Evolutionary conservation across 345 rosid species (phyloP).

Genomic region (Noccaea bulbosa): DNA sequence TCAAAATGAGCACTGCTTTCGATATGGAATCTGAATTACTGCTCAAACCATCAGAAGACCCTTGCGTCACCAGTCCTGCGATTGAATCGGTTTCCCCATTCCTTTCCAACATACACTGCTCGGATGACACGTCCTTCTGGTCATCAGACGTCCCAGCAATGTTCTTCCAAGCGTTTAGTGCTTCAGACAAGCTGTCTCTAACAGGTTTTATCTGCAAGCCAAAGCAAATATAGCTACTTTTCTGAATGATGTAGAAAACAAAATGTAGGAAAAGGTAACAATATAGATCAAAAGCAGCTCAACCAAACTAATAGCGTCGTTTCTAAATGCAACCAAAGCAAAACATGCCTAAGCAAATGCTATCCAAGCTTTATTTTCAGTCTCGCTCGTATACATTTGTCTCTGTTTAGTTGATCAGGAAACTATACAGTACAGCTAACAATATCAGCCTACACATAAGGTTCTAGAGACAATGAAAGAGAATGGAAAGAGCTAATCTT

Average conservation of each 20-base stretch:
- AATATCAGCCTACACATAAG: not conserved
- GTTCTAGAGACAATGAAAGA: not conserved
- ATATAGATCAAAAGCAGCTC: conserved; percentile 14
- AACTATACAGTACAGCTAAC: not conserved
- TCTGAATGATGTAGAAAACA: not conserved
- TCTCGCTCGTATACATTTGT: too few species aligned
- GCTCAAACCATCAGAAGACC: conserved; percentile 56
- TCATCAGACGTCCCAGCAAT: conserved; percentile 63
- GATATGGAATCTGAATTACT: conserved; percentile 56
- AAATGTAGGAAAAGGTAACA: conserved; percentile 6
- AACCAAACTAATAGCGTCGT: not conserved
- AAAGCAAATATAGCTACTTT: conserved; percentile 25
- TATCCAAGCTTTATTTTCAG: not conserved
- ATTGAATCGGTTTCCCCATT: conserved; percentile 46
- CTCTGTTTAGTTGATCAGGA: not conserved
- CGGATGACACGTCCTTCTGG: conserved; percentile 62
- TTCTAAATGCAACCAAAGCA: not conserved
- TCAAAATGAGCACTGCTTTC: conserved; percentile 76
- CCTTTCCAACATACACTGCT: conserved; percentile 50
- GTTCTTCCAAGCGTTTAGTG: conserved; percentile 86
- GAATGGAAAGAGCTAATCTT: not conserved
- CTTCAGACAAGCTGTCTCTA: conserved; percentile 93
- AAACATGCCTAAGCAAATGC: not conserved
- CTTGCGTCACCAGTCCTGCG: conserved; percentile 51
- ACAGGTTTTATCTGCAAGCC: conserved; percentile 82